A percentile compares a stretch with the other conserved stretches of the same genome.
These are phyloP conservation scores for Ceratocystis colombiana DNA, from an alignment of 2,329 filamentous ascomycete species.

Conservation along the genomic window DNA sequence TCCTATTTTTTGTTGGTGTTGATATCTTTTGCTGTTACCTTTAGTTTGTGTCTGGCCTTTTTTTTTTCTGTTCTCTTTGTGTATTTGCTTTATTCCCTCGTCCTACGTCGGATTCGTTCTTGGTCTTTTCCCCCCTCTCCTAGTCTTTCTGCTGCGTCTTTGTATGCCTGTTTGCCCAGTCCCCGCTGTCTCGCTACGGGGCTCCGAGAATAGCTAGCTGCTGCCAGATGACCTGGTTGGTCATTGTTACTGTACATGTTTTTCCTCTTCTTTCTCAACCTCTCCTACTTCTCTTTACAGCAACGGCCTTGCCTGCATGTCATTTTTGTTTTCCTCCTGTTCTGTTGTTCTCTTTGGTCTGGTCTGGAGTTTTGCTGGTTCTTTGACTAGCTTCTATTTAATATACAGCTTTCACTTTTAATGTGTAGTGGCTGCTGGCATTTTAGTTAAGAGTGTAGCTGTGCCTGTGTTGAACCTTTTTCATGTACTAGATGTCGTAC, in stretches of 20 bases:
- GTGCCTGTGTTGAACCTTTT: conserved; percentile 1
- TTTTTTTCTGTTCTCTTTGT: conserved; percentile 19
- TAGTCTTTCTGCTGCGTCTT: neutral
- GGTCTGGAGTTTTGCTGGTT: conserved; percentile 26
- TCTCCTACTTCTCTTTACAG: neutral
- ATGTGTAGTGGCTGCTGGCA: neutral
- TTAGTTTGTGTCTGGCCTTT: conserved; percentile 9
- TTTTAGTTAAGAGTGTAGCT: neutral
- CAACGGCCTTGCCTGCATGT: neutral
- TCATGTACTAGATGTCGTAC: conserved; percentile 2
- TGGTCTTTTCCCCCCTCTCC: neutral
- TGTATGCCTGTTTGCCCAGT: too few relatives aligned
- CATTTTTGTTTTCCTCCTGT: neutral
- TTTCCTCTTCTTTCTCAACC: neutral
- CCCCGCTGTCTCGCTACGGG: neutral
- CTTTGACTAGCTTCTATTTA: conserved; percentile 23
- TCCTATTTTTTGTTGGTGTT: conserved; percentile 9
- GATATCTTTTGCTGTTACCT: conserved; percentile 18
- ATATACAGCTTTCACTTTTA: conserved; percentile 22
- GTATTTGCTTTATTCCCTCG: conserved; percentile 6
- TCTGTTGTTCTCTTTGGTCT: conserved; percentile 17
- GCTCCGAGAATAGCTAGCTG: neutral
- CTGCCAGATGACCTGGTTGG: neutral
- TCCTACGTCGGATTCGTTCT: conserved; percentile 4
- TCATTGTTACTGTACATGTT: conserved; percentile 16